Evolutionary conservation across 1,284 basidiomycete species (phyloP).

Genomic region (Boletus sp.): DNA sequence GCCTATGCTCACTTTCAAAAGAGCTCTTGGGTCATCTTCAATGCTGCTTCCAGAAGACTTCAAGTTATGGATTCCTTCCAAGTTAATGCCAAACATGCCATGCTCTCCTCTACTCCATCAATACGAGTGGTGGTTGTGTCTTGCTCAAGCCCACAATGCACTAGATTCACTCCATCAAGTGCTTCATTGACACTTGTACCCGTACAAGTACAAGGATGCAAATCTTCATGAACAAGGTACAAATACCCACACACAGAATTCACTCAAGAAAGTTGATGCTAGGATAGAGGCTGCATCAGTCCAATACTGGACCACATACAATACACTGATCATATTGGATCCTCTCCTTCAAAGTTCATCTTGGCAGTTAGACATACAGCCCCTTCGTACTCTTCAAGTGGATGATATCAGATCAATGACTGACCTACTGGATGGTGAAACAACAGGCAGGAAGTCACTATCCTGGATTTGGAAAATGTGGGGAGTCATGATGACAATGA

Average conservation of each 20-base stretch:
- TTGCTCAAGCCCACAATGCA: background rate
- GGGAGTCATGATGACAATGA: background rate
- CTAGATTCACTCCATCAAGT: background rate
- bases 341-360: background rate
- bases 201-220: constrained; percentile 1
- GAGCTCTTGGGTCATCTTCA: background rate
- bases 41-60: background rate
- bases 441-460: background rate
- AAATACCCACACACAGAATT: background rate
- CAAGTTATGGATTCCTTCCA: background rate
- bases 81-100: background rate
- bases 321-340: background rate
- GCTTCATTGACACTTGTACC: background rate
- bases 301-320: background rate
- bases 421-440: constrained; percentile 1
- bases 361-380: background rate
- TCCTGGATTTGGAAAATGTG: constrained; percentile 1
- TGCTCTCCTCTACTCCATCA: background rate
- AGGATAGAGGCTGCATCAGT: background rate
- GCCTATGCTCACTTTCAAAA: background rate
- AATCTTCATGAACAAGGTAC: background rate
- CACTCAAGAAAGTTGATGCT: background rate
- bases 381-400: background rate
- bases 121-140: background rate
- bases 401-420: background rate